These are phyloP conservation scores for Hymenoscyphus linearis DNA, from an alignment of 2,329 filamentous ascomycete genomes.

Conservation along the genomic window DNA sequence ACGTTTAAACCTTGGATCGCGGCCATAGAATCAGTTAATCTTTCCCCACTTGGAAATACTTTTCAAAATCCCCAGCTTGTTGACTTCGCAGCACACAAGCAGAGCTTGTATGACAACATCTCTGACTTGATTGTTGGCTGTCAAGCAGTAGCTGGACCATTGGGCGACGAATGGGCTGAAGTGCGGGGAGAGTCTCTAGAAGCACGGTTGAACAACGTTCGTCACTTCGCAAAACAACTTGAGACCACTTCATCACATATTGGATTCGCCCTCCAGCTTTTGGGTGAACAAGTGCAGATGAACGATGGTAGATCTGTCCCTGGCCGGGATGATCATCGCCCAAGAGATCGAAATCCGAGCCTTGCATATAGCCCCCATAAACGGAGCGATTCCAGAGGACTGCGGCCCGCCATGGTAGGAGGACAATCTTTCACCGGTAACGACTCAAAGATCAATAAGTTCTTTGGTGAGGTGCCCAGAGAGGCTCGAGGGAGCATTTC, in stretches of 20 bases:
- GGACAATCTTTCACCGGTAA: slow-evolving; percentile 59
- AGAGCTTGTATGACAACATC: slow-evolving; percentile 87
- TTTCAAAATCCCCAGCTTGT: slow-evolving; percentile 80
- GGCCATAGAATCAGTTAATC: slow-evolving; percentile 85
- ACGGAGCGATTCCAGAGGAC: slow-evolving; percentile 48
- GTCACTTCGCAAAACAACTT: slow-evolving; percentile 69
- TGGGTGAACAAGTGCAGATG: slow-evolving; percentile 73
- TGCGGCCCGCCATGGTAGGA: slow-evolving; percentile 26
- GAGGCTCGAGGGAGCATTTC: slow-evolving; percentile 33
- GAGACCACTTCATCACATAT: slow-evolving; percentile 85
- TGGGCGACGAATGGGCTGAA: slow-evolving; percentile 94
- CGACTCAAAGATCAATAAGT: slow-evolving; percentile 59
- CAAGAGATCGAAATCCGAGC: slow-evolving; percentile 51
- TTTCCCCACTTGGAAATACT: slow-evolving; percentile 70
- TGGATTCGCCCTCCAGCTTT: slow-evolving; percentile 77
- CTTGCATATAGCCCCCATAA: slow-evolving; percentile 54
- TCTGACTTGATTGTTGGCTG: slow-evolving; percentile 84
- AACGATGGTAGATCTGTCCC: slow-evolving; percentile 24
- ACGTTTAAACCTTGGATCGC: slow-evolving; percentile 86
- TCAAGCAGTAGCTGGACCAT: slow-evolving; percentile 83
- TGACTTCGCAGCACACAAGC: slow-evolving; percentile 87
- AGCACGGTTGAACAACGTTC: slow-evolving; percentile 75
- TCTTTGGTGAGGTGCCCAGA: slow-evolving; percentile 57
- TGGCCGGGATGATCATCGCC: slow-evolving; percentile 35
- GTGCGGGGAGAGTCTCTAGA: slow-evolving; percentile 86